Evolutionary conservation across 352 stramenopile genomes (phyloP), one percentile per base, ranked within the genome.

Genomic region (Phytophthora cactorum): DNA sequence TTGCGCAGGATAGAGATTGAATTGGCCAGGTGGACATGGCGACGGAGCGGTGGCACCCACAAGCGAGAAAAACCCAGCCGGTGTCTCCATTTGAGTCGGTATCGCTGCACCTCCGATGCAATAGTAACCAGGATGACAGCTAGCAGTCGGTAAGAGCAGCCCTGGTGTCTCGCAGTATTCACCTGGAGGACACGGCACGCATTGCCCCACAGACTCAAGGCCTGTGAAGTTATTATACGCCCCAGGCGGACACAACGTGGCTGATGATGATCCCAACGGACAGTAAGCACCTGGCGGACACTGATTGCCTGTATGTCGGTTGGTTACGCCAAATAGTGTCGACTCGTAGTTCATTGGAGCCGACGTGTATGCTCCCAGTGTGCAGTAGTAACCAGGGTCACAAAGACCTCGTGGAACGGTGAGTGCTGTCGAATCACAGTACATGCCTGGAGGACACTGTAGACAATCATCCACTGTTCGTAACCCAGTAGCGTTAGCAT

Each of bases 361-460:
- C 1, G 90, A 97, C 0, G 91, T 97, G 52, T 97, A 97, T 4
- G 89, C 92, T 1, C 93, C 92, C 1, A 83, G 49, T 2, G 84
- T 86, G 57, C 95, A 98, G 66, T 97, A 98, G 63, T 97, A 98
- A 0, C 95, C 95, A 14, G 88, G 79, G 25, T 94, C 86, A 53
- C 95, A 98, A 3, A 79, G 85, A 12, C 86, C 84, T 9, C 81
- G 74, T 2, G 90, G 89, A 11, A 78, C 66, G 1, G 88, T 93
- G 32, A 97, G 81, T 0, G 67, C 88, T 17, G 79, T 94, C 4
- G 87, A 78, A 47, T 98, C 93, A 68, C 95, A 98, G 58, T 96
- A 98, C 77, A 89, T 89, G 1, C 95, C 95, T n/a, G 91, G 86
- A 14, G 88, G 74, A 62, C 95, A 98, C 32, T 75, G 55, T 1